phyloP scores from a whole-genome alignment of 139 green algal species.

The Volvox africanus region DNA sequence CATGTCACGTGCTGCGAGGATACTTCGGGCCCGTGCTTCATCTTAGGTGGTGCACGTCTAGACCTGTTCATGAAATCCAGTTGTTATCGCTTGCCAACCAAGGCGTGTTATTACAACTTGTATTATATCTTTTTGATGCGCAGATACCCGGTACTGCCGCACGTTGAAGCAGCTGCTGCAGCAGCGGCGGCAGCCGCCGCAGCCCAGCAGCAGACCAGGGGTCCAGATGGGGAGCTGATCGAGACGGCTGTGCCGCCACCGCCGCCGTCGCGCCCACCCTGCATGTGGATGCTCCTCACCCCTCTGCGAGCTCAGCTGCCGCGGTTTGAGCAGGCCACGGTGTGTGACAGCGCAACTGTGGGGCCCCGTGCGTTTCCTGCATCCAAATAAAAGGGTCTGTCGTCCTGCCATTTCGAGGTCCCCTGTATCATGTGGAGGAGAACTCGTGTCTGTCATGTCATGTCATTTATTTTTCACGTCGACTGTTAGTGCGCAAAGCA shows the following conservation, averaged over 20 bases:
- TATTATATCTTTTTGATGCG: slow-evolving; percentile 6
- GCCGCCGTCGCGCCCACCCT: slow-evolving; percentile 61
- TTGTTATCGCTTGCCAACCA: too few species aligned
- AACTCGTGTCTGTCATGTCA: too few species aligned
- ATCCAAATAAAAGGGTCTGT: too few species aligned
- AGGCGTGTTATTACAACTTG: neutral
- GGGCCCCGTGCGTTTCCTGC: too few species aligned
- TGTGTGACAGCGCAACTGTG: neutral
- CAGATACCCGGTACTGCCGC: slow-evolving; percentile 40
- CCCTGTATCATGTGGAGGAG: too few species aligned
- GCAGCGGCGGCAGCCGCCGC: slow-evolving; percentile 2
- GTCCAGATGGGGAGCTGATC: neutral
- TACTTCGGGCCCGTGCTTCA: too few species aligned
- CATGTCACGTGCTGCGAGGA: too few species aligned
- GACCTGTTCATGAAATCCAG: too few species aligned
- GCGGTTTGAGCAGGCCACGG: slow-evolving; percentile 46
- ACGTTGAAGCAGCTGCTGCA: neutral
- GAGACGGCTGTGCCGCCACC: neutral
- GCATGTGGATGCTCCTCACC: slow-evolving; percentile 83
- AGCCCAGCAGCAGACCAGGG: neutral
- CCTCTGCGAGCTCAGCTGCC: slow-evolving; percentile 53
- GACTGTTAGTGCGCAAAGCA: too few species aligned
- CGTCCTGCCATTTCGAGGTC: too few species aligned
- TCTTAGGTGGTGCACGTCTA: too few species aligned
- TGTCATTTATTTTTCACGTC: too few species aligned